Percentiles rank a stretch among this genome's conserved stretches.
Evolutionary conservation across 805 yeast species (phyloP).

Genomic region (Candida chilensis): DNA sequence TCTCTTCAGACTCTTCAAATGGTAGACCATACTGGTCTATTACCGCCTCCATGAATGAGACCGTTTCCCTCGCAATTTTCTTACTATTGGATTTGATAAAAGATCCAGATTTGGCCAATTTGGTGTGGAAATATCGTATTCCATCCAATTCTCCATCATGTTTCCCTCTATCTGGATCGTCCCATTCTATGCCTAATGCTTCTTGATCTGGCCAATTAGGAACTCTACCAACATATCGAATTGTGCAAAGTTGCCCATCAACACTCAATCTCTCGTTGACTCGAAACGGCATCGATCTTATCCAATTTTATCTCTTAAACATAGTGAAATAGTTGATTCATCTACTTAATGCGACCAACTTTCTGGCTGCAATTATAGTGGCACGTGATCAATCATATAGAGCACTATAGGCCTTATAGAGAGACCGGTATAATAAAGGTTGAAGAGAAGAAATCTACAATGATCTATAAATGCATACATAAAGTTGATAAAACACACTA

Average conservation of each 20-base stretch:
- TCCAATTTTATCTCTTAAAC: too few species aligned
- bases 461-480: too few species aligned
- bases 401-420: too few species aligned
- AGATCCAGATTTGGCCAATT: slow-evolving; percentile 44
- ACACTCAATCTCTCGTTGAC: too few species aligned
- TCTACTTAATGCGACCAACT: too few species aligned
- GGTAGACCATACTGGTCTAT: slow-evolving; percentile 30
- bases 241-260: slow-evolving; percentile 50
- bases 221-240: slow-evolving; percentile 50
- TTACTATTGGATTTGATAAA: slow-evolving; percentile 42
- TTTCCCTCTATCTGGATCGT: slow-evolving; percentile 57
- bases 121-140: slow-evolving; percentile 38
- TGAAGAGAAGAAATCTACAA: too few species aligned
- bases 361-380: too few species aligned
- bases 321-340: too few species aligned
- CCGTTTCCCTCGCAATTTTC: slow-evolving; percentile 16
- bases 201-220: slow-evolving; percentile 49
- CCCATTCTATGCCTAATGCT: slow-evolving; percentile 88
- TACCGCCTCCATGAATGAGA: slow-evolving; percentile 40
- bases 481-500: too few species aligned
- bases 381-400: too few species aligned
- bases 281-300: too few species aligned
- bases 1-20: slow-evolving; percentile 16
- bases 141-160: slow-evolving; percentile 57
- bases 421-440: too few species aligned